Percentiles rank a stretch among this genome's conserved stretches.
Evolutionary conservation across 768 basidiomycete genomes (phyloP).

Genomic region (Leucogyrophana mollusca): DNA sequence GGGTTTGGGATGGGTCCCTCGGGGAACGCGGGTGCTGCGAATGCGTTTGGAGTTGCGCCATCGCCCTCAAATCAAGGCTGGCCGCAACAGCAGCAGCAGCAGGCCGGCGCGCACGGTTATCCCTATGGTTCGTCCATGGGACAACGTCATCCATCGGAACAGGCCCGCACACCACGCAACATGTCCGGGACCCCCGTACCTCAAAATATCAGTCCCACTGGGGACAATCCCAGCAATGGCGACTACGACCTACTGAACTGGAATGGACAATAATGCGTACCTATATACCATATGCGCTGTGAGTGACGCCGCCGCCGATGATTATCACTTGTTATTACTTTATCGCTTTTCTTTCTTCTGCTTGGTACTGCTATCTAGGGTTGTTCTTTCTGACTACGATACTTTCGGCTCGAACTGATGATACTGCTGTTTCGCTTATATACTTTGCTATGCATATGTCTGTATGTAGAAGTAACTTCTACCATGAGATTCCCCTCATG

Average conservation of each 20-base stretch:
- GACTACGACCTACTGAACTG: constrained; percentile 65
- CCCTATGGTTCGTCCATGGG: constrained; percentile 22
- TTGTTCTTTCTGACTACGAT: background rate
- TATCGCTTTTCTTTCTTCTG: constrained; percentile 10
- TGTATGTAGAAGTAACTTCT: background rate
- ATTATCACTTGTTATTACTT: constrained; percentile 26
- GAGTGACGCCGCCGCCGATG: constrained; percentile 11
- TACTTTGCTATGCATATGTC: background rate
- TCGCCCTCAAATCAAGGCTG: constrained; percentile 25
- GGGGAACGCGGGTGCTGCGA: constrained; percentile 28
- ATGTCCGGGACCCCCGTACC: constrained; percentile 53
- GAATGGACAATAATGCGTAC: constrained; percentile 39
- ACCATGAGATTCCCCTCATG: background rate
- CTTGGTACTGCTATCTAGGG: background rate
- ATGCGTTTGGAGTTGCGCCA: constrained; percentile 21
- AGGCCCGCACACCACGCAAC: constrained; percentile 42
- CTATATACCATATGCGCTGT: constrained; percentile 12
- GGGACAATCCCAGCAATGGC: constrained; percentile 40
- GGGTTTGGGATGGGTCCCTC: constrained; percentile 35
- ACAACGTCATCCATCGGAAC: constrained; percentile 24
- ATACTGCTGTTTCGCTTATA: constrained; percentile 1
- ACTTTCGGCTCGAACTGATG: background rate
- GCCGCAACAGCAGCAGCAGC: constrained; percentile 26
- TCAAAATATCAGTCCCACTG: constrained; percentile 40
- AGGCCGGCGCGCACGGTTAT: constrained; percentile 27